Conservation (phyloP, 2,329 filamentous ascomycete species). For the Decorospora gaudefroyi region DNA sequence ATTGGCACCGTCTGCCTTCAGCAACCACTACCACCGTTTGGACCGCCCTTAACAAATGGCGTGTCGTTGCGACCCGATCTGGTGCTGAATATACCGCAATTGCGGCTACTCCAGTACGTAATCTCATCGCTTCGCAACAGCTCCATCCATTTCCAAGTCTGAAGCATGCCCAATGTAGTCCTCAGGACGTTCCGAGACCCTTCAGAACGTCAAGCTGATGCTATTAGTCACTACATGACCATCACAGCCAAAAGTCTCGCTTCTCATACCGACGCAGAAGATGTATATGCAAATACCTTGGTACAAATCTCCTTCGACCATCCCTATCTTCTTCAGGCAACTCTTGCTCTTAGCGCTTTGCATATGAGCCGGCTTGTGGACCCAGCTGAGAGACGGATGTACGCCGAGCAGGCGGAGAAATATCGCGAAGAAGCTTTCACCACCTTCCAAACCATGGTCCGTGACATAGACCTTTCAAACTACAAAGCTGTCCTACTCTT, state of each 20-base stretch:
- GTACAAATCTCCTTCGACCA: conserved; percentile 48
- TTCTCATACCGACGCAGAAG: conserved; percentile 21
- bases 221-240: conserved; percentile 33
- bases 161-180: neutral
- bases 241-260: conserved; percentile 34
- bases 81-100: conserved; percentile 28
- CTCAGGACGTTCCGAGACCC: neutral
- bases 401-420: conserved; percentile 24
- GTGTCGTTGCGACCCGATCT: conserved; percentile 4
- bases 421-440: conserved; percentile 30
- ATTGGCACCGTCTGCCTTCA: conserved; percentile 7
- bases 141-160: neutral
- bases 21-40: conserved; percentile 3
- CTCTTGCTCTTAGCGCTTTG: conserved; percentile 52
- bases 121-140: neutral
- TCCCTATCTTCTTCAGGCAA: conserved; percentile 52
- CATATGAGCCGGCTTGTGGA: conserved; percentile 49
- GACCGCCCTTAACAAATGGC: neutral
- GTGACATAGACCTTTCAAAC: conserved; percentile 46
- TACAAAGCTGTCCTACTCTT: conserved; percentile 46
- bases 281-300: conserved; percentile 29
- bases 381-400: conserved; percentile 12
- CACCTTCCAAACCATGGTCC: conserved; percentile 26
- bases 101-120: conserved; percentile 37
- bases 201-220: neutral